Evolutionary conservation across 1,284 basidiomycete genomes (phyloP), one percentile per base, ranked within the genome.

Genomic region (Mycosarcoma maydis): DNA sequence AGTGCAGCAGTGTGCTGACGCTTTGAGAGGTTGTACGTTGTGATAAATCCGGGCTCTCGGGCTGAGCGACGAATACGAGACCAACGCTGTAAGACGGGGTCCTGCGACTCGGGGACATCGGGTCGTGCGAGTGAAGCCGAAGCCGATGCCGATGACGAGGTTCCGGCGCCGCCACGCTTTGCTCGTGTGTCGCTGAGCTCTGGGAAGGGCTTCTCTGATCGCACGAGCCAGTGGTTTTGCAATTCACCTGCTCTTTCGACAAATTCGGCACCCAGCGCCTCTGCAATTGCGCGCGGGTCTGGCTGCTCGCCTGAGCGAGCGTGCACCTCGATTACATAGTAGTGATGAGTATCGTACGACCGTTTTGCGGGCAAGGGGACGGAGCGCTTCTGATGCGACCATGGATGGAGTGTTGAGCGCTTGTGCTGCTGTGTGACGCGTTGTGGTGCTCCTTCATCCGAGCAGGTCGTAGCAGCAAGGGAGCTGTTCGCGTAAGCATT

Each of bases 221-320:
- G 87, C n/a, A 97, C 88, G 4, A 98, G 86, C 90, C 91, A 98
- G 82, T 91, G 87, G 55, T 93, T 86, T 4, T 82, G 80, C 10
- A 98, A 87, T 81, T 96, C 90, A 33, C 95, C 95, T 13, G 90
- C 90, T 65, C 87, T 89, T 77, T 95, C 92, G 46, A 98, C 90
- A 45, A 96, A 84, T 82, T 98, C 90, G 10, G 92, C 89, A 20
- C 89, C 89, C 8, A 98, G 86, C 2, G 85, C 83, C 3, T 82
- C 66, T 2, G 89, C 86, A 39, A 90, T 57, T 9, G 81, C 73
- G 23, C 65, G 47, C 1, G 74, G 76, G 17, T 71, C 64, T 2
- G 86, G 61, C 85, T 84, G 32, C 85, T 85, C 22, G 65, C 66
- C 73, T 43, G 83, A 80, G 7, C 78, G 77, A 45, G 90, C 87